Conservation (phyloP, 495 filamentous ascomycete genomes). For the Astrothelium macrocarpum region DNA sequence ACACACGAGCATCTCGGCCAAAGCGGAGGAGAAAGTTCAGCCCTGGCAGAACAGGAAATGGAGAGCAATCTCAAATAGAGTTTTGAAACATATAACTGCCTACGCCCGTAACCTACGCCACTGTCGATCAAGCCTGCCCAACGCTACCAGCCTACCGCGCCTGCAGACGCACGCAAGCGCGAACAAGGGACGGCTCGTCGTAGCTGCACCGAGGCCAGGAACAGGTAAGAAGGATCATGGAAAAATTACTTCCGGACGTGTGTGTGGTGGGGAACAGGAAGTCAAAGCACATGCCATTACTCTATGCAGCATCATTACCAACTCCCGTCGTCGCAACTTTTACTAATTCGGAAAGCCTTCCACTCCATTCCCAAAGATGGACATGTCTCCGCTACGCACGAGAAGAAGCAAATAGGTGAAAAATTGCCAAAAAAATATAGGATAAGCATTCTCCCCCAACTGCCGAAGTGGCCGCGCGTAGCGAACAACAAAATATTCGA, state of each 20-base stretch:
- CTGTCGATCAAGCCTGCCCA: background rate
- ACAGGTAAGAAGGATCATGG: background rate
- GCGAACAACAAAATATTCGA: too few species aligned
- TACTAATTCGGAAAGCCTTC: background rate
- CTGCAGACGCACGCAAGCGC: too few species aligned
- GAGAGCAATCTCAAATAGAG: too few species aligned
- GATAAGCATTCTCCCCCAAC: too few species aligned
- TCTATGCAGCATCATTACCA: background rate
- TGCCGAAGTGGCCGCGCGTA: background rate
- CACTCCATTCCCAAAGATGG: background rate
- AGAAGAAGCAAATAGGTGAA: background rate
- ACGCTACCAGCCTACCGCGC: background rate
- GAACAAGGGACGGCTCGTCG: background rate
- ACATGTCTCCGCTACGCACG: background rate
- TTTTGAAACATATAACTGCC: background rate
- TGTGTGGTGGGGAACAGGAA: background rate
- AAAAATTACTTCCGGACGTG: background rate
- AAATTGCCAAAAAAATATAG: too few species aligned
- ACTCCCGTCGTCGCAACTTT: background rate
- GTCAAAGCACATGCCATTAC: background rate
- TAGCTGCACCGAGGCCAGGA: background rate
- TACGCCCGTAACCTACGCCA: background rate
- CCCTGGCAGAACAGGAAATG: too few species aligned
- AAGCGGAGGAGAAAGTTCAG: too few species aligned
- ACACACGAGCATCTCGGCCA: too few species aligned